These are phyloP conservation scores for Uronychia setigera DNA, from an alignment of 73 alveolate genomes.

Conservation along the genomic window DNA sequence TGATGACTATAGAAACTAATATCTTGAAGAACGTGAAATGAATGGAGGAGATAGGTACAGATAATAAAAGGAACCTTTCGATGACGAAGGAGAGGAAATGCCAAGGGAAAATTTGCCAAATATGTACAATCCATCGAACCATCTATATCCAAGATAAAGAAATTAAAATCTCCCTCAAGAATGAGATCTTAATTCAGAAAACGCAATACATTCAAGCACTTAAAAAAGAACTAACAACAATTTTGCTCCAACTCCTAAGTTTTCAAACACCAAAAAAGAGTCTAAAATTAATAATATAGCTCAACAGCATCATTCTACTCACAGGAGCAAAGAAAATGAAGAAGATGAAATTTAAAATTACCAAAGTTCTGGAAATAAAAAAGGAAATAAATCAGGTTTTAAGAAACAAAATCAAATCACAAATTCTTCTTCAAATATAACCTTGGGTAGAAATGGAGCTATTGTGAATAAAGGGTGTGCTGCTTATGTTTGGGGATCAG, in stretches of 20 bases:
- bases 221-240: neutral
- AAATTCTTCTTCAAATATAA: no score
- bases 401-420: no score
- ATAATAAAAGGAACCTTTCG: no score
- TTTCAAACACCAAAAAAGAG: slow-evolving; percentile 29
- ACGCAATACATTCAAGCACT: slow-evolving; percentile 24
- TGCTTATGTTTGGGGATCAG: slow-evolving; percentile 87
- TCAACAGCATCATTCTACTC: neutral
- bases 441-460: neutral
- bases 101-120: neutral
- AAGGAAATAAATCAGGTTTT: neutral
- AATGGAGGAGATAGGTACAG: no score
- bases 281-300: neutral
- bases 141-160: no score
- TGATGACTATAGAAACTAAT: no score
- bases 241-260: slow-evolving; percentile 47
- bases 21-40: no score
- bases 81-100: neutral
- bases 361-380: neutral
- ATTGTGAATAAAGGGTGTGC: neutral
- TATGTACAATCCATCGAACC: neutral
- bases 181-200: slow-evolving; percentile 32
- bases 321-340: neutral
- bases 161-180: neutral
- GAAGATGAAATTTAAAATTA: neutral